phyloP scores from a whole-genome alignment of 257 asterid species.

The Coffea eugenioides region DNA sequence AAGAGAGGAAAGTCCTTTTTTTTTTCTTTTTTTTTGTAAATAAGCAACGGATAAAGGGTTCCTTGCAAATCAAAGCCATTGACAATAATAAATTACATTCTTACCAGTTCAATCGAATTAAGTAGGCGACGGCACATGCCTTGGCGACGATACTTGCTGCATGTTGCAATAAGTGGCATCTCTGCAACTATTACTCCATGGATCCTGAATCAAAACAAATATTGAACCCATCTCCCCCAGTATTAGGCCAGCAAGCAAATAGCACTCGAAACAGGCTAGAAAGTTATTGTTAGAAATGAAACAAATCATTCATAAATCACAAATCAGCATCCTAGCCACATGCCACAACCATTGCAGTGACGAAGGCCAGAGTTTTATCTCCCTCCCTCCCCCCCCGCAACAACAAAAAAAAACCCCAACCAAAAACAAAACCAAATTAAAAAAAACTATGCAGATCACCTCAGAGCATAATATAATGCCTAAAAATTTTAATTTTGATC shows the following conservation, averaged over 20 bases:
- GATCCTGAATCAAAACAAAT: conserved; percentile 52
- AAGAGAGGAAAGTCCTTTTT: not conserved
- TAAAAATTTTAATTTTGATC: not conserved
- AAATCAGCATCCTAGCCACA: not conserved
- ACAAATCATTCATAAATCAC: not conserved
- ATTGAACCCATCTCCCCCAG: not conserved
- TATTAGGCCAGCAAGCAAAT: not conserved
- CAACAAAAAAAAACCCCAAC: no score
- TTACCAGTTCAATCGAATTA: conserved; percentile 77
- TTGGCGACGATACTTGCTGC: conserved; percentile 87
- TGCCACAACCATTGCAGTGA: not conserved
- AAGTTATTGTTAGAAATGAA: not conserved
- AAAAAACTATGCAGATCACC: not conserved
- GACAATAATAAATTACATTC: not conserved
- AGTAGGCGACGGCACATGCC: conserved; percentile 94
- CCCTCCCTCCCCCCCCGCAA: no score
- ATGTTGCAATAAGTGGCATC: conserved; percentile 94
- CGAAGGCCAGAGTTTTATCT: not conserved
- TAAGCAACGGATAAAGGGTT: not conserved
- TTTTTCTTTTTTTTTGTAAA: not conserved
- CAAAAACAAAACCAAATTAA: no score
- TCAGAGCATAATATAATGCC: not conserved
- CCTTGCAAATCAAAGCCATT: not conserved
- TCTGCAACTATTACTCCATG: conserved; percentile 93
- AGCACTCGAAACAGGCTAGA: not conserved